phyloP scores from a whole-genome alignment of 1,284 basidiomycete genomes.

The Cutaneotrichosporon cavernicola region DNA sequence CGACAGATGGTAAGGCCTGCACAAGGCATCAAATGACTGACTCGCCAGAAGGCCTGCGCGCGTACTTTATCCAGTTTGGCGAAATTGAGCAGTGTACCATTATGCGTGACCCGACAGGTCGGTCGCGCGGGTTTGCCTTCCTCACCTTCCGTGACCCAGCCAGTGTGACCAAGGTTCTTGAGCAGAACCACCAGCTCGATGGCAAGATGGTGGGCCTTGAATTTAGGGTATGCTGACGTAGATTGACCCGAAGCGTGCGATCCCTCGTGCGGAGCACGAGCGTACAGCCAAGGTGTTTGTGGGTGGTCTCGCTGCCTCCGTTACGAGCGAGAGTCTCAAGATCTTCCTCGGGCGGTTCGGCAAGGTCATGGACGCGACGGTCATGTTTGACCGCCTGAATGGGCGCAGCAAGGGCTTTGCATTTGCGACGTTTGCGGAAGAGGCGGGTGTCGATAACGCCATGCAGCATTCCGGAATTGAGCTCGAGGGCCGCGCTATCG shows the following conservation, averaged over 20 bases:
- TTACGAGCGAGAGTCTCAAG: slow-evolving; percentile 90
- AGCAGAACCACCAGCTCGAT: slow-evolving; percentile 82
- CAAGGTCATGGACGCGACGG: slow-evolving; percentile 91
- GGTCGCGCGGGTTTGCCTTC: slow-evolving; percentile 91
- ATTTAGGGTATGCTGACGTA: slow-evolving; percentile 50
- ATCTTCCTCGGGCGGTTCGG: slow-evolving; percentile 86
- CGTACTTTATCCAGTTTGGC: slow-evolving; percentile 86
- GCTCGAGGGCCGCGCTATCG: slow-evolving; percentile 94
- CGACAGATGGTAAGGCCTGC: slow-evolving; percentile 71
- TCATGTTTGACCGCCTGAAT: slow-evolving; percentile 98
- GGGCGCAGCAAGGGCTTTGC: slow-evolving; percentile 96
- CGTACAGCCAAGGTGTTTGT: slow-evolving; percentile 92
- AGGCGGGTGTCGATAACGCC: slow-evolving; percentile 78
- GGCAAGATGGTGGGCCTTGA: slow-evolving; percentile 75
- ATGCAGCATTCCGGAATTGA: slow-evolving; percentile 80
- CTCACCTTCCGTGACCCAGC: slow-evolving; percentile 84
- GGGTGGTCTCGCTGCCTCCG: slow-evolving; percentile 84
- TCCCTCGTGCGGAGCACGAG: slow-evolving; percentile 91
- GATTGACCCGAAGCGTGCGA: slow-evolving; percentile 99
- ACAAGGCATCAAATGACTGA: slow-evolving; percentile 3
- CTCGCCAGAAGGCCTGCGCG: slow-evolving; percentile 68
- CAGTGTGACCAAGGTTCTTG: slow-evolving; percentile 85
- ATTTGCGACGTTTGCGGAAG: slow-evolving; percentile 88
- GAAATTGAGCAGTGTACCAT: slow-evolving; percentile 89
- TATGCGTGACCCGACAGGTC: slow-evolving; percentile 87